Base-by-base conservation (phyloP, 2,329 filamentous ascomycete genomes). In the Colletotrichum lentis region DNA sequence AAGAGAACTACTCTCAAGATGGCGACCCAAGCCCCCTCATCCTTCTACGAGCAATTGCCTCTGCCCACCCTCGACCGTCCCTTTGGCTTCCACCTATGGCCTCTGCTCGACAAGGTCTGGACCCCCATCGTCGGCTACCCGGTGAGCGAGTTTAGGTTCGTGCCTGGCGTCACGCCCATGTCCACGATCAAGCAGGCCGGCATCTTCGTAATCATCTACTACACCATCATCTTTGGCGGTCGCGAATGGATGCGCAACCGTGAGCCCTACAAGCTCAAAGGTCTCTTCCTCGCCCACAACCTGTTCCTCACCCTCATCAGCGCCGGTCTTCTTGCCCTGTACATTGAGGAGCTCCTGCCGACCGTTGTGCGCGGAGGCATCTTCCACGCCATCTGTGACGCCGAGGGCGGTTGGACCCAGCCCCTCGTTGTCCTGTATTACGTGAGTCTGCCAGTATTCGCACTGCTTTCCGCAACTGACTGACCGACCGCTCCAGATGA, bases 351-450 rank as follows among this genome's bases (percentile, higher is more conserved):
- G 83, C 84, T 99, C 71, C 83, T 97, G 65, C 92, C 95, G 53
- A 96, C 91, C 20, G 79, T 99, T 63, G 89, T 86, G 73, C 89
- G 91, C 73, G 84, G 91, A 73, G 96, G 95, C 67, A 82, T 97
- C 74, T 98, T 97, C 85, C 90, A 91, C 77, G 85, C 93, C 73
- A 97, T 99, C 77, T 99, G 95, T 83, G 80, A 91, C 73, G 78
- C 82, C 70, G 82, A 90, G 3, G 96, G 96, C 74, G 95, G 95
- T 73, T 98, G 95, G 94, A 97, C 96, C 22, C 91, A 96, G 80
- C 92, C 91, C 74, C 83, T 99, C 75, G 93, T 98, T 72, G 90
- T 96, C 73, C 85, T 99, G 73, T 99, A 99, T 88, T 99, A 98
- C 80, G 95, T 98, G 84, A 77, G 94, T 43, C 61, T 8, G 58